Conservation (phyloP, 139 green algal species). For the Medakamo hakoo region DNA sequence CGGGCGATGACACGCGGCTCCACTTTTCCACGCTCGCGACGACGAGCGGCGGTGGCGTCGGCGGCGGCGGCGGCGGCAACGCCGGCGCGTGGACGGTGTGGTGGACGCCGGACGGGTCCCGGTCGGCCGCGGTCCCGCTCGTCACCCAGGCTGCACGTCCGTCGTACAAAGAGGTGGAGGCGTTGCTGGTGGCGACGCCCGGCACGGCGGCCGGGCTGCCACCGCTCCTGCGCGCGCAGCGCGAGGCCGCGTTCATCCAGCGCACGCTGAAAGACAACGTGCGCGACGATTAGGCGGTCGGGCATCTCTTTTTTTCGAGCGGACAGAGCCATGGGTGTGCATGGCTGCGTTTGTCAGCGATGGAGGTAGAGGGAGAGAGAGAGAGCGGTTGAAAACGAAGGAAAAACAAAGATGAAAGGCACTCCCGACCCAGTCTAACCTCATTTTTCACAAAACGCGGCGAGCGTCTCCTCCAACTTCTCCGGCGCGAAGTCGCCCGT, state of each 20-base stretch:
- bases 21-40: slow-evolving; percentile 27
- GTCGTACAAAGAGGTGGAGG: slow-evolving; percentile 42
- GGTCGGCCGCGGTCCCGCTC: neutral
- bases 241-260: slow-evolving; percentile 33
- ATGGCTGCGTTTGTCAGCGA: no score
- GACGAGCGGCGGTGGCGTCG: slow-evolving; percentile 36
- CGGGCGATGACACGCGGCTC: slow-evolving; percentile 38
- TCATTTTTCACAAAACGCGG: slow-evolving; percentile 40
- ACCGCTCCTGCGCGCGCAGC: slow-evolving; percentile 24
- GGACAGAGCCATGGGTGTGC: no score
- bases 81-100: neutral
- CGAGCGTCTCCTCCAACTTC: slow-evolving; percentile 71
- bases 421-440: no score
- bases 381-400: no score
- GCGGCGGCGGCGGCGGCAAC: neutral
- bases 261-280: slow-evolving; percentile 25
- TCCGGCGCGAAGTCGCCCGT: slow-evolving; percentile 78
- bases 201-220: slow-evolving; percentile 31
- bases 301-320: no score
- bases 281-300: no score
- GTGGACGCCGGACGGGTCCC: neutral
- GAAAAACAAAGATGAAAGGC: no score
- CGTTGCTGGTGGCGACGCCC: slow-evolving; percentile 17
- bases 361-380: no score
- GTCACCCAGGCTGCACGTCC: slow-evolving; percentile 9